phyloP scores from a whole-genome alignment of 208 protist genomes.

The Leishmania major region DNA sequence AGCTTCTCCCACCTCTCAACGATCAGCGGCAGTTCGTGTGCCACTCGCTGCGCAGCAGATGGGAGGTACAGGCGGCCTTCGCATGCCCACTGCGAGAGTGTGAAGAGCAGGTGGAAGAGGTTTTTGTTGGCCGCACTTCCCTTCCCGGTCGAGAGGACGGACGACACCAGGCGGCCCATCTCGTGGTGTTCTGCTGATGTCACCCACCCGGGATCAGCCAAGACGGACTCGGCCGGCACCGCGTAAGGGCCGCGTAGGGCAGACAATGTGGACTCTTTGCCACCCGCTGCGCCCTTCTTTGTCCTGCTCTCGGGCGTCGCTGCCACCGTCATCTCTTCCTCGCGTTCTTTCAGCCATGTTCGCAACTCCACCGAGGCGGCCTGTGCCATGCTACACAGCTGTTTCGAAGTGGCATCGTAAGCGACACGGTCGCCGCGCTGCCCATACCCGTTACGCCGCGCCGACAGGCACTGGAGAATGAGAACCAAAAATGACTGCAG shows the following conservation, averaged over 20 bases:
- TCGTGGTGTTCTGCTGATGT: constrained; percentile 27
- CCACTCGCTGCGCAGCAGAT: constrained; percentile 25
- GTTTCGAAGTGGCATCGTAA: constrained; percentile 40
- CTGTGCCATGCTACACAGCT: constrained; percentile 26
- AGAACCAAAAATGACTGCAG: constrained; percentile 28
- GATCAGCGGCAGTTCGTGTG: constrained; percentile 51
- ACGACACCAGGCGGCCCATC: constrained; percentile 34
- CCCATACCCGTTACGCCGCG: constrained; percentile 30
- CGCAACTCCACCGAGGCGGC: constrained; percentile 16
- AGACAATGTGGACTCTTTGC: background rate
- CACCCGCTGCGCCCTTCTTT: background rate
- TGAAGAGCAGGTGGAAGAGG: constrained; percentile 56
- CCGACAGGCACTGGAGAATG: constrained; percentile 33
- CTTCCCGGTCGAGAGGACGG: constrained; percentile 22
- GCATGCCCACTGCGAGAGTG: constrained; percentile 49
- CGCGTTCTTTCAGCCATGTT: constrained; percentile 23
- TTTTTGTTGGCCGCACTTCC: constrained; percentile 25
- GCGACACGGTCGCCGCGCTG: constrained; percentile 33
- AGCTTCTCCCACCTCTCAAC: constrained; percentile 30
- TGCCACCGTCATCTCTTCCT: constrained; percentile 9
- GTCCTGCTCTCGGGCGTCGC: background rate
- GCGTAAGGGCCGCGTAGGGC: background rate
- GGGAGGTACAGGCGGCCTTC: constrained; percentile 35
- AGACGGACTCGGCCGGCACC: background rate
- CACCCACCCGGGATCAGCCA: constrained; percentile 36